Base-by-base conservation (phyloP, 768 basidiomycete genomes). In the Cystoderma amianthinum region DNA sequence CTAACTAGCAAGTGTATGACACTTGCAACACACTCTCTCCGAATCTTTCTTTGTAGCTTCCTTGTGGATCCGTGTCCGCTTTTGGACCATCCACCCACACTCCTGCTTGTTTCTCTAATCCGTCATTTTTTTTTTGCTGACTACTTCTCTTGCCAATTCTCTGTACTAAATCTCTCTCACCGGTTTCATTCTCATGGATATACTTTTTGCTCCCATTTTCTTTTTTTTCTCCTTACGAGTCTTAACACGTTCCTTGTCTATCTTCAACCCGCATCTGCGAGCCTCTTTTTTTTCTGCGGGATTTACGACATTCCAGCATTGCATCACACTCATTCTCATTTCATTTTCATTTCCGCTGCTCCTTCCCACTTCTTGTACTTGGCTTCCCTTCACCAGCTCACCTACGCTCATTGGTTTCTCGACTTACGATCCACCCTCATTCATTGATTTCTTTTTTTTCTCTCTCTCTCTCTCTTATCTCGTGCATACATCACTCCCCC, bases 401-500 rank as follows among this genome's bases (percentile, higher is more conserved):
- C n/a, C 25, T n/a, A 28, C 25, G n/a, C 25, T 28, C 25, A 28
- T n/a, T 28, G 25, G 25, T n/a, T n/a, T 28, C n/a, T 28, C n/a
- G 7, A 9, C 15, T 30, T 30, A 9, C 10, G 28, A 9, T 9
- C 16, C 34, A 36, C 34, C 17, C 9, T 36, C 34, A n/a, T 16
- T 36, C 12, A 36, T 9, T 12, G 19, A 25, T 42, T 28, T 21
- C 18, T 32, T 36, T 36, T 47, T 39, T 30, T 38, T 41, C 43
- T 40, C 34, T 21, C 44, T 24, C 22, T 34, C 38, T n/a, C 34
- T 35, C 32, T 18, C 39, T 35, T 38, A 33, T 30, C 24, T 19
- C 19, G 20, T 32, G 18, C 41, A 15, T 25, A 33, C 32, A 11
- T 28, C 24, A 22, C 38, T 28, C 30, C 41, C 38, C 36, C 40